Evolutionary conservation across 2,329 filamentous ascomycete genomes (phyloP), one percentile per base, ranked within the genome.

Genomic region (Trichoderma koningii): DNA sequence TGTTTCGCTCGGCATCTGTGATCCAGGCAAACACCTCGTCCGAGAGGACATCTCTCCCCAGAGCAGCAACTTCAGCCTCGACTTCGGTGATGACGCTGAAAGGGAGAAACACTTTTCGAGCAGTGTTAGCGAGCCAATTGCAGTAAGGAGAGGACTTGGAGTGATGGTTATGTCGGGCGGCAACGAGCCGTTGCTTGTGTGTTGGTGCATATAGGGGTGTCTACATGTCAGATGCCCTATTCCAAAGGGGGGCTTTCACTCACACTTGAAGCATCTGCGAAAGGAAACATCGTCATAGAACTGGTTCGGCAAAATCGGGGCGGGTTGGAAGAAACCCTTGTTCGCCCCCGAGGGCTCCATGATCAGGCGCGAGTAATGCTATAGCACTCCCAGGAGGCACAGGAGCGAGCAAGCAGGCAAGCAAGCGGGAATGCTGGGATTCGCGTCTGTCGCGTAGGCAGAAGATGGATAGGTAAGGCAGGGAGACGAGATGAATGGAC

Each of bases 1-100:
- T 82, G 68, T 89, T 87, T 48, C 78, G 81, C 73, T 92, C 89
- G 0, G 89, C 85, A 72, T 91, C 86, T 0, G 84, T 83, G 19
- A 89, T 74, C 76, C 81, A 85, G 67, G 80, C 73, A 51, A 89
- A 82, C n/a, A 87, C 76, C 52, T 80, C 73, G 21, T 82, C 79
- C 0, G 82, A 80, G 26, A 89, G 74, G 10, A 87, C 83, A 30
- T 83, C 79, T 19, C 81, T 74, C 50, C 81, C 85, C 34, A 88
- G 78, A 9, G 75, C 70, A 7, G 77, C 74, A 14, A 85, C 75
- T 64, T 84, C 82, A 2, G 77, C 74, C 55, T 76, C 74, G 42
- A 81, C 77, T 41, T 78, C 68, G 1, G 72, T 71, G 17, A 77
- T 71, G 6, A 85, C 67, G 1, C 76, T 66, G 3, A 69, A 59